Evolutionary conservation across 2,329 filamentous ascomycete species (phyloP), one percentile per base, ranked within the genome.

Genomic region (Leptographium procerum): DNA sequence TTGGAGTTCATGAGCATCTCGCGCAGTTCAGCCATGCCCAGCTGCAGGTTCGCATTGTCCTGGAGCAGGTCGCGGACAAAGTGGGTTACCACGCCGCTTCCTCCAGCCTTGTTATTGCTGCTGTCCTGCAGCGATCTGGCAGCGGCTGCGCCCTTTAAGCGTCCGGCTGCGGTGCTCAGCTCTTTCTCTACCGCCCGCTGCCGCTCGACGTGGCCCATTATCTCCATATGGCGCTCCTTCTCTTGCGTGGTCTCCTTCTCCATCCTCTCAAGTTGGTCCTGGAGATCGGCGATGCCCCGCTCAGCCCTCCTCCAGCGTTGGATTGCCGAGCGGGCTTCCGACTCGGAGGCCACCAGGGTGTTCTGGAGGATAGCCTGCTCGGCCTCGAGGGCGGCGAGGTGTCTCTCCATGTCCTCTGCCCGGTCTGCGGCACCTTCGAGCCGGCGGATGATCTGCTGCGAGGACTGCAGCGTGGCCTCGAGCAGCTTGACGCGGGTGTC

Each of bases 61-160:
- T 95, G 87, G 22, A 99, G 77, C 58, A 99, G 88, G 69, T 97
- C 94, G 64, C 91, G 90, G 58, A 99, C 94, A 65, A 99, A 97
- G 68, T 95, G 89, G 24, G 89, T 91, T n/a, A 97, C 89, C 43
- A 95, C 89, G 59, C 77, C 85, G 61, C 78, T 83, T 11, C 53
- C 43, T 3, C 36, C 54, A 19, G 26, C 34, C 22, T 22, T 40
- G n/a, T 4, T 19, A 13, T 22, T 40, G n/a, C 2, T 19, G 4
- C 26, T 31, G 16, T 80, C 78, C 4, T 78, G 79, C 47, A 88
- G 73, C 3, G 84, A 83, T 64, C 84, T 86, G 31, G 80, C 79
- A 0, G 87, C 89, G 3, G 90, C 90, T 14, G 88, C 87, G 11
- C 88, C 87, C 71, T 92, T 94, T 57, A 95, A 77, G 57, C 90